Percentiles rank a stretch among this genome's conserved stretches.
Evolutionary conservation across 805 yeast species (phyloP).

Genomic region (Metschnikowia lunata): DNA sequence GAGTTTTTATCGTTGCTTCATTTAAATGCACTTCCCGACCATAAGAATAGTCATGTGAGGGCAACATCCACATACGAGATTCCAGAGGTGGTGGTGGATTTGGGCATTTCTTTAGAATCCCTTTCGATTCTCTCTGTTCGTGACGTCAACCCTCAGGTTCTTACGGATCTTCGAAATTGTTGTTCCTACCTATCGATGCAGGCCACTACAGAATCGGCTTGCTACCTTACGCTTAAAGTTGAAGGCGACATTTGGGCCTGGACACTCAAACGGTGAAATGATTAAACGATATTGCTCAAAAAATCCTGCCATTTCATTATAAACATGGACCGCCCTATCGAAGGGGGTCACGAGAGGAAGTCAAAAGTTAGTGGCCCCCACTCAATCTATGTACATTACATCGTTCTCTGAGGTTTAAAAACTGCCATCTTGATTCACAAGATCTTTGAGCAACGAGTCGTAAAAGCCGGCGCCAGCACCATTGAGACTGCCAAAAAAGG

Average conservation of each 20-base stretch:
- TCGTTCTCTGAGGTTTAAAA: neutral
- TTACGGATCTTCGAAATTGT: constrained; percentile 1
- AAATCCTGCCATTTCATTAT: neutral
- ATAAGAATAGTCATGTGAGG: constrained; percentile 7
- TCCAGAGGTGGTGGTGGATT: neutral
- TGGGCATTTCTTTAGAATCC: neutral
- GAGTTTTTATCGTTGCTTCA: constrained; percentile 15
- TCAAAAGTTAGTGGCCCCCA: neutral
- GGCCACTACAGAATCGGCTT: constrained; percentile 5
- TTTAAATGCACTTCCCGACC: constrained; percentile 12
- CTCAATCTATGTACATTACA: too few species aligned
- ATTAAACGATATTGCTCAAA: neutral
- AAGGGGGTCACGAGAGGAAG: neutral
- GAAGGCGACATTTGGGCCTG: constrained; percentile 1
- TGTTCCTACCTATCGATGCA: constrained; percentile 7
- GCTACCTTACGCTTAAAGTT: neutral
- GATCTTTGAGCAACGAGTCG: constrained; percentile 9
- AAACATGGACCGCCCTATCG: neutral
- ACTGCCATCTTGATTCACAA: constrained; percentile 1
- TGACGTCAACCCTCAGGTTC: constrained; percentile 5
- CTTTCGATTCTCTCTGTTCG: neutral
- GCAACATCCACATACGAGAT: constrained; percentile 11
- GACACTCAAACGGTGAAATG: neutral
- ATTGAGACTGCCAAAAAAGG: constrained; percentile 2
- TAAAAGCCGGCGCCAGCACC: constrained; percentile 10